A percentile compares a stretch with the other conserved stretches of the same genome.
Conservation (phyloP, 345 rosid genomes). For the Rhizophora apiculata region DNA sequence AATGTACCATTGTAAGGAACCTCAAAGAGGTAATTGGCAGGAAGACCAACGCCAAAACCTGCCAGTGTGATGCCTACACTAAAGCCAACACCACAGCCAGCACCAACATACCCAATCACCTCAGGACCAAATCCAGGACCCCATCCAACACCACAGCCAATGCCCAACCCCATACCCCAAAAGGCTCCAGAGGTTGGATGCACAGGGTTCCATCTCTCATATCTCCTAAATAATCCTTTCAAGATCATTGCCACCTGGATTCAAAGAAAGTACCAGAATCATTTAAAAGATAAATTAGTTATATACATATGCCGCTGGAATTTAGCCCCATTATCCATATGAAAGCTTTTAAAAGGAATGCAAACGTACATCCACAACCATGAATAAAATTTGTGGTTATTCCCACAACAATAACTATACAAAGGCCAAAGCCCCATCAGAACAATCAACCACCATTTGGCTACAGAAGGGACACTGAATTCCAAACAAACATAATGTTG, state of each 20-base stretch:
- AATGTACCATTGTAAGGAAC: constrained; percentile 57
- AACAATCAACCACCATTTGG: too few relatives aligned
- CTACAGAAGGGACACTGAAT: too few relatives aligned
- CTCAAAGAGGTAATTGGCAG: constrained; percentile 55
- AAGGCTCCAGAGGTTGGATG: constrained; percentile 88
- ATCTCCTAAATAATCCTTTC: constrained; percentile 73
- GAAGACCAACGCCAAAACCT: constrained; percentile 90
- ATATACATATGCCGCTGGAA: too few relatives aligned
- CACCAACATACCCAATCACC: constrained; percentile 83
- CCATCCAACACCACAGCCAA: constrained; percentile 97
- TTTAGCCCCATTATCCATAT: too few relatives aligned
- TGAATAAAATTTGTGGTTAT: too few relatives aligned
- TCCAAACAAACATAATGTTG: too few relatives aligned
- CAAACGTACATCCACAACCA: too few relatives aligned
- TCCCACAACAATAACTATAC: too few relatives aligned
- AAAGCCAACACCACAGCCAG: constrained; percentile 90
- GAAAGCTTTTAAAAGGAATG: too few relatives aligned
- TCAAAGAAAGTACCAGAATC: too few relatives aligned
- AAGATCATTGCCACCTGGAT: constrained; percentile 63
- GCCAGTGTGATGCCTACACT: constrained; percentile 78
- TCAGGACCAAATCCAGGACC: constrained; percentile 98
- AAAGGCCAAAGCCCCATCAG: too few relatives aligned
- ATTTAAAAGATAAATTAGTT: too few relatives aligned
- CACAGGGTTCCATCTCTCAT: constrained; percentile 87
- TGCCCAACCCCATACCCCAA: constrained; percentile 93